Evolutionary conservation across 345 rosid genomes (phyloP).

Genomic region (Carallia brachiata): DNA sequence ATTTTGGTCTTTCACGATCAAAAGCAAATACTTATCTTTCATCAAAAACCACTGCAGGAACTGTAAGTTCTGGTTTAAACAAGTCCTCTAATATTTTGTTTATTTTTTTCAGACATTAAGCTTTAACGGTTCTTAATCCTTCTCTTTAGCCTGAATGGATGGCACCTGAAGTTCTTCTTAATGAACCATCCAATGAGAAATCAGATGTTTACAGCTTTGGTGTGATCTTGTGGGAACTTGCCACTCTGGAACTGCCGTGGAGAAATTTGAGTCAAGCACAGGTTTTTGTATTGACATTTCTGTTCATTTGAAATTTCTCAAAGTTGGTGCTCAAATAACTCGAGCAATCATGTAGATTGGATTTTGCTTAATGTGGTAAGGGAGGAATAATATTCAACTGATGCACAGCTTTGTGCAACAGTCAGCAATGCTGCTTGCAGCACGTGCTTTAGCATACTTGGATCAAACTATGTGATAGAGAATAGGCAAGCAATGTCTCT

Average conservation of each 20-base stretch:
- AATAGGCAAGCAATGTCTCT: too few relatives aligned
- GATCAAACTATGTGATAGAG: too few relatives aligned
- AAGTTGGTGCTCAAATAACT: neutral
- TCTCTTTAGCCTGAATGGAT: constrained; percentile 32
- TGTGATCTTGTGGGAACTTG: constrained; percentile 30
- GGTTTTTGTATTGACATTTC: neutral
- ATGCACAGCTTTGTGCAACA: too few relatives aligned
- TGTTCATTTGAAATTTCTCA: neutral
- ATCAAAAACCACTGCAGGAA: constrained; percentile 27
- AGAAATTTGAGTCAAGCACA: constrained; percentile 24
- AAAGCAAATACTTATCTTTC: constrained; percentile 25
- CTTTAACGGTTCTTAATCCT: neutral
- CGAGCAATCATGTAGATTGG: neutral
- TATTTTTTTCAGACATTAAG: neutral
- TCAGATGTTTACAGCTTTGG: constrained; percentile 36
- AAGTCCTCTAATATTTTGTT: neutral
- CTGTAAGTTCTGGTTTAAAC: constrained; percentile 18
- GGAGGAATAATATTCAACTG: too few relatives aligned
- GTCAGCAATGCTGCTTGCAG: too few relatives aligned
- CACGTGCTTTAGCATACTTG: too few relatives aligned
- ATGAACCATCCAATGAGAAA: constrained; percentile 26
- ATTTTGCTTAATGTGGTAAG: too few relatives aligned
- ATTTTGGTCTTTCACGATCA: constrained; percentile 32
- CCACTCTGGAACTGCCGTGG: constrained; percentile 29
- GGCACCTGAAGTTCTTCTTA: constrained; percentile 33